Base-by-base conservation (phyloP, 768 basidiomycete genomes). In the Agaricus subrufescens region DNA sequence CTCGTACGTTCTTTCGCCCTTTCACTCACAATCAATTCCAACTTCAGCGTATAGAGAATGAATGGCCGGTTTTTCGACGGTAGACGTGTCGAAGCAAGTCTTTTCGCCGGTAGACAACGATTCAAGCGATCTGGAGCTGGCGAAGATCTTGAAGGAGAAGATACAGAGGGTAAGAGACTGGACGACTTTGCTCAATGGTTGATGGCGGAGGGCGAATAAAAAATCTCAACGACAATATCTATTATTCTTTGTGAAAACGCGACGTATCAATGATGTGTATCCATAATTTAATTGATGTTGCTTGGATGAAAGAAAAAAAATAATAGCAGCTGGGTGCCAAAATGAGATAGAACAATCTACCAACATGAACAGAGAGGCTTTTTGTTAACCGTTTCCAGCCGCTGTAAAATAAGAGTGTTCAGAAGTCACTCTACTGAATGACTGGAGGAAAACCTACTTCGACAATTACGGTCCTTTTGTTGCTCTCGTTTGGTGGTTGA, bases 121-220 rank as follows among this genome's bases (percentile, higher is more conserved):
- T 98, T 89, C 77, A 81, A 76, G 60, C 87, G 89, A 52, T 88
- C 83, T 58, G 92, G 90, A 8, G 73, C 73, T 26, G 80, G 79
- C 2, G 86, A 86, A n/a, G 84, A 83, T 1, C 53, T 76, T 2
- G 84, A 80, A 53, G 84, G 80, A 2, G 87, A 83, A 3, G 89
- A 87, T 50, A 85, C 80, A 42, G 91, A 97, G 68, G 87, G 87
- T 77, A 82, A 83, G 66, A 84, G 94, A 46, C 69, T 98, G 65
- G 94, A 96, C 52, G 82, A 86, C 68, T 97, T 96, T 66, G 91
- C 91, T 0, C 72, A 84, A 39, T 96, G 94, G 94, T 74, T 97
- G 46, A 78, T 94, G 72, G 79, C 81, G 8, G 90, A 93, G 70
- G 89, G 84, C 37, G 89, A 92, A 61, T 89, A 65, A 50, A 65